Evolutionary conservation across 208 protist genomes (phyloP), one percentile per base, ranked within the genome.

Genomic region (Herpetomonas muscarum): DNA sequence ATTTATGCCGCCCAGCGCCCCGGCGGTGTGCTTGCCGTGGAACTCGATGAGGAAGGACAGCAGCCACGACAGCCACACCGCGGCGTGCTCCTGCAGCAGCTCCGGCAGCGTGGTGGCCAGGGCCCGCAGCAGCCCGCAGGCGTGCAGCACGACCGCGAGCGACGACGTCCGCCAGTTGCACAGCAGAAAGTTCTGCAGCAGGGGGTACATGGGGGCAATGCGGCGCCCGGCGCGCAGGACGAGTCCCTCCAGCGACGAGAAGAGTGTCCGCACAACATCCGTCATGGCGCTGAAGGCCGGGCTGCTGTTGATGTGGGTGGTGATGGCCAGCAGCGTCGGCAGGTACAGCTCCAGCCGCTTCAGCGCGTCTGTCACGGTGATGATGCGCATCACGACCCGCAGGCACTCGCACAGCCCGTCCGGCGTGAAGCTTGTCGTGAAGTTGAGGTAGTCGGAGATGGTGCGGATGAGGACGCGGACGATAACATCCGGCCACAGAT

Each of bases 381-480:
- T 29, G 42, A 92, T 79, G 22, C 70, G 67, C 54, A 89, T 74
- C 10, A 85, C 78, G 30, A 74, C 73, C 41, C 65, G 64, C 32
- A 92, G 29, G 53, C 81, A 92, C 47, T 78, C 71, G 25, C 75
- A 64, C 15, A 92, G 61, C 26, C 81, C 85, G 17, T 82, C 85
- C 53, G 77, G 67, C 1, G 81, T 86, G 48, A 86, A 77, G 42
- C 64, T 74, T 37, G 79, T 62, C 47, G 81, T 79, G 49, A 70
- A 66, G 47, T 74, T 84, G 22, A 83, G 30, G 58, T 80, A 80
- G 30, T 76, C 79, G 0, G 74, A 79, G 25, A 82, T 59, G 47
- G 79, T 78, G 31, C 67, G 70, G 52, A 89, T 48, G 6, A 92
- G 59, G 17, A 81, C 79, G 21, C 66, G 65, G 44, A 92, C 45